phyloP scores from a whole-genome alignment of 257 asterid genomes.

The Scutellaria galericulata region DNA sequence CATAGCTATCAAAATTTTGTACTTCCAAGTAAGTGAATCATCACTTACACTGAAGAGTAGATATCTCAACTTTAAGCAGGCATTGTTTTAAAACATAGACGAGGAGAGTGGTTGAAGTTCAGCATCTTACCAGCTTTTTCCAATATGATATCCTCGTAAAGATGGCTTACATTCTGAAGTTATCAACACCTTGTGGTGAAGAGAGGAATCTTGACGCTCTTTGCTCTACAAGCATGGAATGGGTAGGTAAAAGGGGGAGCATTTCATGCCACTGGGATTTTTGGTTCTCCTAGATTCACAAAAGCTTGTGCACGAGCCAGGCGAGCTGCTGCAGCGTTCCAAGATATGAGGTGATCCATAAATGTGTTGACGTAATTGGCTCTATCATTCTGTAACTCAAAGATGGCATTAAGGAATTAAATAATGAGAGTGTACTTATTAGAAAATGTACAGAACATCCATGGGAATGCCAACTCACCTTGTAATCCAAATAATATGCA shows the following conservation, averaged over 20 bases:
- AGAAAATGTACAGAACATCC: constrained; percentile 10
- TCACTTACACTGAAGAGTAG: not conserved
- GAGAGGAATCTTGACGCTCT: constrained; percentile 1
- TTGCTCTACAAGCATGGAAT: not conserved
- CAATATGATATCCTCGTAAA: not conserved
- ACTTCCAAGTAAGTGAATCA: not conserved
- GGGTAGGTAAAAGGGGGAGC: constrained; percentile 2
- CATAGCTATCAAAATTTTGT: not conserved
- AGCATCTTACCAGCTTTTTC: not conserved
- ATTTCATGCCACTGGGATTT: constrained; percentile 83
- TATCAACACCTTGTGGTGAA: not conserved
- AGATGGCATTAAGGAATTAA: not conserved
- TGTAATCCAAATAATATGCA: constrained; percentile 70
- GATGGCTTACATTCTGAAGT: constrained; percentile 13
- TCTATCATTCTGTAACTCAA: constrained; percentile 51
- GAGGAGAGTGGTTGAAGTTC: not conserved
- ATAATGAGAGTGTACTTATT: not conserved
- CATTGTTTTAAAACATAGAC: not conserved
- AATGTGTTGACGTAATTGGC: constrained; percentile 53
- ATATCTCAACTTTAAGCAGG: not conserved
- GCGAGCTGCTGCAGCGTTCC: constrained; percentile 90
- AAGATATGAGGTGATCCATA: constrained; percentile 72
- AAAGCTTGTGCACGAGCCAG: constrained; percentile 95
- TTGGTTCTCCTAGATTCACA: constrained; percentile 92
- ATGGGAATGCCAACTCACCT: constrained; percentile 41